A percentile compares a stretch with the other conserved stretches of the same genome.
These are phyloP conservation scores for Aureobasidium sp. DNA, from an alignment of 2,329 filamentous ascomycete species.

Conservation along the genomic window DNA sequence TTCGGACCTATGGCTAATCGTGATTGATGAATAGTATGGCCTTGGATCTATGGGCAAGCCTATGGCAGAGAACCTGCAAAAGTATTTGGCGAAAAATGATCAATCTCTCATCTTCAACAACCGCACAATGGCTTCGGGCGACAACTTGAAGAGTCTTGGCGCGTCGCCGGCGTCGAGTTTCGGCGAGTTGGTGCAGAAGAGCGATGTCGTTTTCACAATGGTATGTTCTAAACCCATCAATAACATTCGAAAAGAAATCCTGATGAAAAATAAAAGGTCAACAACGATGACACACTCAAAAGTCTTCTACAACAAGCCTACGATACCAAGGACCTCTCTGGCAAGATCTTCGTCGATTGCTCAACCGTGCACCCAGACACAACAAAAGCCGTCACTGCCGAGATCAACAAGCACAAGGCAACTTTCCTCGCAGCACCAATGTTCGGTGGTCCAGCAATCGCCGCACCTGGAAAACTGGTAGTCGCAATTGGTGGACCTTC, in stretches of 20 bases:
- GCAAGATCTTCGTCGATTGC: conserved; percentile 28
- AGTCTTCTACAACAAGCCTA: conserved; percentile 8
- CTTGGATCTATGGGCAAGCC: conserved; percentile 41
- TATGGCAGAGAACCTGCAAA: conserved; percentile 39
- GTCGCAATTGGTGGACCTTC: conserved; percentile 37
- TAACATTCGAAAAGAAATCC: not conserved
- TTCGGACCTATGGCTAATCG: not conserved
- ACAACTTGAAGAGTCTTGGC: conserved; percentile 8
- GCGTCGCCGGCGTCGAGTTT: conserved; percentile 9
- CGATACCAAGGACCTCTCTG: conserved; percentile 20
- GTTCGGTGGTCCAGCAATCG: conserved; percentile 39
- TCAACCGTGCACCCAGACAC: conserved; percentile 31
- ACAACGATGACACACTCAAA: conserved; percentile 9
- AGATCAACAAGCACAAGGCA: conserved; percentile 31
- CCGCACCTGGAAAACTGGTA: conserved; percentile 40
- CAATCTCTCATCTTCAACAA: conserved; percentile 14
- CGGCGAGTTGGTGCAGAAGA: conserved; percentile 8
- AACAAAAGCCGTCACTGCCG: conserved; percentile 28
- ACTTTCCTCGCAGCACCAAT: conserved; percentile 33
- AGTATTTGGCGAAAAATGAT: conserved; percentile 26
- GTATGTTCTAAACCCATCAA: not conserved
- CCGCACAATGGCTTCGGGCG: conserved; percentile 14
- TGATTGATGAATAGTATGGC: conserved; percentile 24
- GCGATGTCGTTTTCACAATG: conserved; percentile 17
- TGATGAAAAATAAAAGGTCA: not conserved